Base-by-base conservation (phyloP, 208 protist species). In the Trypanosoma grayi region DNA sequence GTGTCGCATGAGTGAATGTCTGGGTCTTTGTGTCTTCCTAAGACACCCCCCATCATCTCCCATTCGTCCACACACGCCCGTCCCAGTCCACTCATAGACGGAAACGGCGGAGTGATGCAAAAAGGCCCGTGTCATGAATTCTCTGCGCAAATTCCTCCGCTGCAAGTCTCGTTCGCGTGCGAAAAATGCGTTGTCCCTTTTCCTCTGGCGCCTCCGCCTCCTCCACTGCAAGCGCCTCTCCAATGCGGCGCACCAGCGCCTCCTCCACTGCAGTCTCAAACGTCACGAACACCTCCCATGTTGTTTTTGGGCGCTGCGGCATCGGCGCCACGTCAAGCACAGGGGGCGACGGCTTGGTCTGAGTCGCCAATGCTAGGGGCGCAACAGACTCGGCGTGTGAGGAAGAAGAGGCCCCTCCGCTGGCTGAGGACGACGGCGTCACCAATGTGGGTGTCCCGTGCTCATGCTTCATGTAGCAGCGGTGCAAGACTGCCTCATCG, bases 401-500 rank as follows among this genome's bases (percentile, higher is more conserved):
- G 0, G 64, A 64, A 22, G 56, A 59, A 28, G 64, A 58, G 2
- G 37, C 46, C 14, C 56, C 54, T 37, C 48, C 64, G 25, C 64
- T 58, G 7, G 46, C 55, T 27, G 64, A 60, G 0, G 36, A 13
- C 1, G 56, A 51, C 4, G 46, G 20, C 25, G 36, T 57, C 45
- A 34, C 8, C 14, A 57, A 20, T 36, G 18, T 46, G 31, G 18
- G 16, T 11, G 9, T 44, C 30, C 31, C 54, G 16, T 43, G 16
- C 45, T 16, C 34, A 14, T 25, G 55, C 58, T 61, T 67, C 33
- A 52, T 36, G 39, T 68, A 47, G 45, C 82, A 88, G 5, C 67
- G 72, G 44, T 89, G 81, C 48, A 83, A 25, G 10, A 68, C 66
- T 14, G 66, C 63, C 9, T 76, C 70, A n/a, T 77, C 43, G 31